Evolutionary conservation across 306 rosid genomes (phyloP).

Genomic region (Echinosophora koreensis): DNA sequence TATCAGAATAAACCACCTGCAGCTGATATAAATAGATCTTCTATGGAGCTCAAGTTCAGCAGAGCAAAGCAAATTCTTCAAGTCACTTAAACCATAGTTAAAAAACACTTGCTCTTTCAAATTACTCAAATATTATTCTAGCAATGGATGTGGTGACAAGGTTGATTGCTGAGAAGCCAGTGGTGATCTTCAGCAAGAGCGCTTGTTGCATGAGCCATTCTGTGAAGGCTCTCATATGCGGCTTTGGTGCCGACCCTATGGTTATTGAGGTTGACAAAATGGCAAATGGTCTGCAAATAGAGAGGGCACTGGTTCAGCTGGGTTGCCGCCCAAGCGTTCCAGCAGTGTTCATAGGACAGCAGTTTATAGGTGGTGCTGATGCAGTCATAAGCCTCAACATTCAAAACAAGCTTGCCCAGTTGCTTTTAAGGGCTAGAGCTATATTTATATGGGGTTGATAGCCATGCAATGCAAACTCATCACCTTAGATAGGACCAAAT

Average conservation of each 20-base stretch:
- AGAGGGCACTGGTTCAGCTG: slow-evolving; percentile 43
- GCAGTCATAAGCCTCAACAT: slow-evolving; percentile 59
- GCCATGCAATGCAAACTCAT: slow-evolving; percentile 31
- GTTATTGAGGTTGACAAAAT: slow-evolving; percentile 56
- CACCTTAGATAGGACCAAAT: slow-evolving; percentile 8
- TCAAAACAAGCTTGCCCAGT: slow-evolving; percentile 54
- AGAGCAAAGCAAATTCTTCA: slow-evolving; percentile 41
- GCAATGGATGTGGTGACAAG: slow-evolving; percentile 54
- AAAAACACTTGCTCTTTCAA: background rate
- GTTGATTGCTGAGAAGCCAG: slow-evolving; percentile 59
- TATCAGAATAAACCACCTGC: slow-evolving; percentile 37
- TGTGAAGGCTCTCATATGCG: slow-evolving; percentile 50
- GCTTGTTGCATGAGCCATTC: slow-evolving; percentile 53
- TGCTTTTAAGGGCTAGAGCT: slow-evolving; percentile 61
- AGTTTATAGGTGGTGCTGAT: slow-evolving; percentile 59
- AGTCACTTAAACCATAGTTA: background rate
- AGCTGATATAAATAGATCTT: slow-evolving; percentile 54
- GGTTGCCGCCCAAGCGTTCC: slow-evolving; percentile 60
- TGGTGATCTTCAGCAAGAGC: slow-evolving; percentile 65
- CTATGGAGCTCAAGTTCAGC: slow-evolving; percentile 37
- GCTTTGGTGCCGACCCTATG: slow-evolving; percentile 61
- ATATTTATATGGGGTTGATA: slow-evolving; percentile 53
- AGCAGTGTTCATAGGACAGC: slow-evolving; percentile 61
- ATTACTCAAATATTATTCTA: background rate
- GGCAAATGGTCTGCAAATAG: slow-evolving; percentile 55